phyloP scores from a whole-genome alignment of 2,329 filamentous ascomycete genomes.

The Rhynchosporium secalis region DNA sequence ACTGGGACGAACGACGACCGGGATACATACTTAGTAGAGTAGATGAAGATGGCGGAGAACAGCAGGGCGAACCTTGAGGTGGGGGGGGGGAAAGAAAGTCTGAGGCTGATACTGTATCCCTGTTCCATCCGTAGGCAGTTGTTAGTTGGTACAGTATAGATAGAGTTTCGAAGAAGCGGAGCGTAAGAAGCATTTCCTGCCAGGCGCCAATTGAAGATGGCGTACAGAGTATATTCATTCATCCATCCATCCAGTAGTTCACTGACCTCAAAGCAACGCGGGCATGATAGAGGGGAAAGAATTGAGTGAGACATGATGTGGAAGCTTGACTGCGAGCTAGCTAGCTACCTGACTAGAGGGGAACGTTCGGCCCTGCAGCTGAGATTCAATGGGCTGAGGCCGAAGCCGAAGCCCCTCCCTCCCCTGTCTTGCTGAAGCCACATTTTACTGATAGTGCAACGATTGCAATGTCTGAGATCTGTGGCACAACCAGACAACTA shows the following conservation, averaged over 20 bases:
- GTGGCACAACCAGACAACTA: conserved; percentile 1
- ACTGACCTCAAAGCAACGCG: neutral
- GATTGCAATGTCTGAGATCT: neutral
- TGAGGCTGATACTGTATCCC: neutral
- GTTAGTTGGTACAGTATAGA: neutral
- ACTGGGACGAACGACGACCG: conserved; percentile 9
- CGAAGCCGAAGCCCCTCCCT: neutral
- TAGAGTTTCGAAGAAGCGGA: neutral
- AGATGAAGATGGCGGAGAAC: neutral
- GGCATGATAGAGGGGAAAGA: neutral
- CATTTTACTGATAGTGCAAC: too few species aligned
- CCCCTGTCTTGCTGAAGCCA: conserved; percentile 5
- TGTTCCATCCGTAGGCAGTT: neutral
- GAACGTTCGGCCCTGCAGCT: conserved; percentile 8
- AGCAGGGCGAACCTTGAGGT: too few species aligned
- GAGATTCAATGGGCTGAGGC: neutral
- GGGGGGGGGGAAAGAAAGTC: too few species aligned
- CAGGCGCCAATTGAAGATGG: neutral
- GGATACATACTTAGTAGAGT: neutral
- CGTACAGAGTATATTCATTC: neutral
- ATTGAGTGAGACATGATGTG: neutral
- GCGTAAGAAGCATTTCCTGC: neutral
- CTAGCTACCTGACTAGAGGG: neutral
- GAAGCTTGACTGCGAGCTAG: neutral
- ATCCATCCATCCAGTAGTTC: neutral